Percentiles rank a stretch among this genome's conserved stretches.
These are phyloP conservation scores for Silene coronaria DNA, from an alignment of 179 eudicot genomes.

Conservation along the genomic window DNA sequence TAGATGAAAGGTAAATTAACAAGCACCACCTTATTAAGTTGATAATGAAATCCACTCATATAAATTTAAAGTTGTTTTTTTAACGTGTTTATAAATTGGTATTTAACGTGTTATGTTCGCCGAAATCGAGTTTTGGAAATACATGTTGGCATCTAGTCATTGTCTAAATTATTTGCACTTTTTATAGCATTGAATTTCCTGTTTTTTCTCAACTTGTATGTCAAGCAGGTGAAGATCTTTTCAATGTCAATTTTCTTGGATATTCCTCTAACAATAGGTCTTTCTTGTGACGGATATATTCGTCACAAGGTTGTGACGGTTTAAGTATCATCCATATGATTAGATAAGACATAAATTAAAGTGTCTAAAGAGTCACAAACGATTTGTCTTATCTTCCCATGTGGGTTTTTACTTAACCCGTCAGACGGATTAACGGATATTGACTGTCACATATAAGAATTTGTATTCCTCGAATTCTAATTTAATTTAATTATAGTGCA, in stretches of 20 bases:
- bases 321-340: too few relatives aligned
- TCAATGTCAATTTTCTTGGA: constrained; percentile 15
- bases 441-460: too few relatives aligned
- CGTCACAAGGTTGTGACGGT: too few relatives aligned
- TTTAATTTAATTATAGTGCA: not conserved
- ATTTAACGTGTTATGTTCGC: constrained; percentile 2
- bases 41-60: not conserved
- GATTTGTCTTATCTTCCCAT: too few relatives aligned
- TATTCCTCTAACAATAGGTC: constrained; percentile 7
- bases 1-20: not conserved
- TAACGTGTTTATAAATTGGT: not conserved
- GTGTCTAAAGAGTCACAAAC: too few relatives aligned
- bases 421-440: too few relatives aligned
- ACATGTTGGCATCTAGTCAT: constrained; percentile 25
- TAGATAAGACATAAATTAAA: too few relatives aligned
- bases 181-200: not conserved
- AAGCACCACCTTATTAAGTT: not conserved
- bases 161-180: constrained; percentile 14
- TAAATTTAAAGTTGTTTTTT: not conserved
- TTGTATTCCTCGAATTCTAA: too few relatives aligned
- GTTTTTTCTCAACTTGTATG: not conserved
- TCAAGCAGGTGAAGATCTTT: constrained; percentile 15
- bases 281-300: too few relatives aligned
- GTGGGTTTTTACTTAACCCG: too few relatives aligned
- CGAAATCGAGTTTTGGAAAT: constrained; percentile 9